phyloP scores from a whole-genome alignment of 768 basidiomycete species.

The Boletus subcaerulescens region DNA sequence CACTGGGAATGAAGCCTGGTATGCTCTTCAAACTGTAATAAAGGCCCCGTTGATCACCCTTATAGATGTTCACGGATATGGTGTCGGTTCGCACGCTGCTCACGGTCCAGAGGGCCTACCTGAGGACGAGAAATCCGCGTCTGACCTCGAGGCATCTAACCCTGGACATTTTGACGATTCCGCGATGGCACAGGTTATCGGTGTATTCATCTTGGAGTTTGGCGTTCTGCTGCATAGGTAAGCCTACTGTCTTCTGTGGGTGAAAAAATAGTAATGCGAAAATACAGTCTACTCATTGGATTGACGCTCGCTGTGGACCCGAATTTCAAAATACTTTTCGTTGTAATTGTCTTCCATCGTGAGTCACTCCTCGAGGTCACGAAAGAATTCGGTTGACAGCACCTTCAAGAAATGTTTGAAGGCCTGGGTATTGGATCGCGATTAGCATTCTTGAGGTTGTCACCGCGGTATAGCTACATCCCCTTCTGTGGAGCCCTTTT shows the following conservation, averaged over 20 bases:
- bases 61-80: constrained; percentile 68
- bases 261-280: background rate
- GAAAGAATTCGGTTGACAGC: background rate
- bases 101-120: constrained; percentile 60
- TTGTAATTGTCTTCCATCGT: constrained; percentile 93
- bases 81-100: constrained; percentile 54
- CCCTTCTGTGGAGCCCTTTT: constrained; percentile 58
- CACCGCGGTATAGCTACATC: constrained; percentile 50
- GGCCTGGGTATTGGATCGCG: constrained; percentile 92
- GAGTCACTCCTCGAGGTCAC: constrained; percentile 32
- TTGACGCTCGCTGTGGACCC: constrained; percentile 88
- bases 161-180: constrained; percentile 36
- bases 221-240: constrained; percentile 86
- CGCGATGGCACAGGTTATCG: constrained; percentile 69
- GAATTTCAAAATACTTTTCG: constrained; percentile 79
- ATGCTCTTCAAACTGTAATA: constrained; percentile 7
- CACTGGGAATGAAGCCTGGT: constrained; percentile 65
- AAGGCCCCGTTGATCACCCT: background rate
- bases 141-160: constrained; percentile 30
- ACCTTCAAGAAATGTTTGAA: constrained; percentile 77
- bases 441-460: constrained; percentile 70
- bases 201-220: constrained; percentile 90
- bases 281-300: constrained; percentile 72
- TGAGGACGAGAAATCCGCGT: constrained; percentile 5
- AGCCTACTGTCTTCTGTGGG: background rate